Conservation (phyloP, 208 protist genomes). For the Crithidia bombi region DNA sequence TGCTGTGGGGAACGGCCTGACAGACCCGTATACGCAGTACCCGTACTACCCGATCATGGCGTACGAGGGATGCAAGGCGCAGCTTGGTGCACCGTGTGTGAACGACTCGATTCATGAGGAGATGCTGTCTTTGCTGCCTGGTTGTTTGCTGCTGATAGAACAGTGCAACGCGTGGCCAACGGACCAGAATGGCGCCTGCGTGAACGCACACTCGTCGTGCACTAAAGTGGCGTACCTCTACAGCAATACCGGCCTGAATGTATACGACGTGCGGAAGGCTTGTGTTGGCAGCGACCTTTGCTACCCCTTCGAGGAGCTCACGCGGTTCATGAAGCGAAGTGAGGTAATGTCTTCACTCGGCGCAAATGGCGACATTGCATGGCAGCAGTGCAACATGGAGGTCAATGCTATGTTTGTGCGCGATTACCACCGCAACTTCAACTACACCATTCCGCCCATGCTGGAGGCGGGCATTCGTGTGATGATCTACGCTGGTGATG, state of each 20-base stretch:
- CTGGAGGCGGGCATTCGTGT: conserved; percentile 73
- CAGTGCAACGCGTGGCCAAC: conserved; percentile 31
- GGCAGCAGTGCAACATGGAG: conserved; percentile 72
- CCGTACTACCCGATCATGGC: conserved; percentile 64
- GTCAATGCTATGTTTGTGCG: conserved; percentile 52
- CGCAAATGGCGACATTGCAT: conserved; percentile 39
- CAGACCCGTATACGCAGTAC: conserved; percentile 81
- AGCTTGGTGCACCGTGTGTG: conserved; percentile 54
- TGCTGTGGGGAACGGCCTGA: conserved; percentile 89
- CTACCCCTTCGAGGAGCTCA: conserved; percentile 77
- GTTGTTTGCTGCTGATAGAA: conserved; percentile 52
- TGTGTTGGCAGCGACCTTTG: conserved; percentile 65
- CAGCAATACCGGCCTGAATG: conserved; percentile 43
- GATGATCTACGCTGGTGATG: conserved; percentile 91
- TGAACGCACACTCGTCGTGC: conserved; percentile 3
- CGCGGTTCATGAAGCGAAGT: conserved; percentile 59
- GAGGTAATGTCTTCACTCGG: conserved; percentile 64
- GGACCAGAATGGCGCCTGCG: conserved; percentile 24
- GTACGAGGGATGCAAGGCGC: conserved; percentile 59
- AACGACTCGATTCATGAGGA: conserved; percentile 32
- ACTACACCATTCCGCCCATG: conserved; percentile 61
- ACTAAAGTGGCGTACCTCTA: conserved; percentile 13
- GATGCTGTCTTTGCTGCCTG: conserved; percentile 49
- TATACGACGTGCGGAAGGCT: conserved; percentile 79
- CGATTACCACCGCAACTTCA: conserved; percentile 82